phyloP scores from a whole-genome alignment of 805 yeast species.

The Saturnispora serradocipensis region DNA sequence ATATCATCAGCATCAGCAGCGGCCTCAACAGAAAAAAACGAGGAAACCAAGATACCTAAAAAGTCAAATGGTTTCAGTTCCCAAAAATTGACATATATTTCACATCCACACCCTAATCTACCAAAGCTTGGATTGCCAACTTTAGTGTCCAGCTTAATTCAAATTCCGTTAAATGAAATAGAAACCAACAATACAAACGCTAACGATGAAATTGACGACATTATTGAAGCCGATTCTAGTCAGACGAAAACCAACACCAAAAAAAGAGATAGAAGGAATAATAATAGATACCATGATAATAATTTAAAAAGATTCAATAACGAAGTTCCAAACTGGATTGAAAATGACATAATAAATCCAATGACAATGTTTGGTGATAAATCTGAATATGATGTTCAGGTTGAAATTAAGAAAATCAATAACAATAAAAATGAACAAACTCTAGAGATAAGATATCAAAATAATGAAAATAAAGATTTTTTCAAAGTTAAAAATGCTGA shows the following conservation, averaged over 20 bases:
- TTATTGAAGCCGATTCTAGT: conserved; percentile 22
- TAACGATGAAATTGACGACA: conserved; percentile 43
- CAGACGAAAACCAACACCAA: conserved; percentile 24
- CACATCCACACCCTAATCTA: conserved; percentile 24
- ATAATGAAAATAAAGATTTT: conserved; percentile 8
- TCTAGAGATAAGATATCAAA: conserved; percentile 17
- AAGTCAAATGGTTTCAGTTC: not conserved
- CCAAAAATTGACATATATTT: conserved; percentile 1
- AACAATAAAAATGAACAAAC: conserved; percentile 12
- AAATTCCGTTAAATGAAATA: conserved; percentile 26
- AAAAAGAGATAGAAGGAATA: conserved; percentile 24
- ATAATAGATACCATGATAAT: not conserved
- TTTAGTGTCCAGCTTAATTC: conserved; percentile 48
- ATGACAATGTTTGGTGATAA: conserved; percentile 23
- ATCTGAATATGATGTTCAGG: conserved; percentile 21
- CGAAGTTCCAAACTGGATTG: conserved; percentile 18
- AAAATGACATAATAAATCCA: conserved; percentile 20
- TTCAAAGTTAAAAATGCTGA: conserved; percentile 17
- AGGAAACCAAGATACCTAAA: not conserved
- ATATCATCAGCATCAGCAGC: conserved; percentile 36
- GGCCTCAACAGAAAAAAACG: not conserved
- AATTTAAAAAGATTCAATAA: not conserved
- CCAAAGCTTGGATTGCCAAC: conserved; percentile 62
- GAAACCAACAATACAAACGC: conserved; percentile 18
- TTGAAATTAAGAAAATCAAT: conserved; percentile 10